A percentile compares a stretch with the other conserved stretches of the same genome.
phyloP scores from a whole-genome alignment of 768 basidiomycete genomes.

The Mycena chlorophos region DNA sequence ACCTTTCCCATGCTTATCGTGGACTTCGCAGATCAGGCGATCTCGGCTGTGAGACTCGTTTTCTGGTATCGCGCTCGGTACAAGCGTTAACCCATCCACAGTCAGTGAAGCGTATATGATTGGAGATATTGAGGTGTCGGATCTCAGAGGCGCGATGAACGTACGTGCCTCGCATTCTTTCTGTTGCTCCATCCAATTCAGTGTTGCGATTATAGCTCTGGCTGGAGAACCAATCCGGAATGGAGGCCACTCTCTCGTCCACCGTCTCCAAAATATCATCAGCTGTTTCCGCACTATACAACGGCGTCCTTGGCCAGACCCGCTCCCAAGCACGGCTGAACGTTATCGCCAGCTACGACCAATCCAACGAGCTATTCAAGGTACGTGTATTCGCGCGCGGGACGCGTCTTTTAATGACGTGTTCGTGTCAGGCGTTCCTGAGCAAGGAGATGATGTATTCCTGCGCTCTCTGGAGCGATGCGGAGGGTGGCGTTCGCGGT shows the following conservation, averaged over 20 bases:
- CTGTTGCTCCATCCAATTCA: conserved; percentile 7
- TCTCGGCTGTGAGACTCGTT: conserved; percentile 56
- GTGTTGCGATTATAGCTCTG: conserved; percentile 48
- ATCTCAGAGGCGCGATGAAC: conserved; percentile 62
- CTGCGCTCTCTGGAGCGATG: conserved; percentile 79
- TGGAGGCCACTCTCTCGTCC: conserved; percentile 59
- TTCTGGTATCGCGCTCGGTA: conserved; percentile 2
- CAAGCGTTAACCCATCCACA: conserved; percentile 33
- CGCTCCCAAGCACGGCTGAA: conserved; percentile 74
- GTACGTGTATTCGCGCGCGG: conserved; percentile 31
- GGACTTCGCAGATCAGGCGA: conserved; percentile 50
- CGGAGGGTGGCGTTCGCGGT: conserved; percentile 77
- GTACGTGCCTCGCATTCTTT: conserved; percentile 39
- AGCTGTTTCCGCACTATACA: conserved; percentile 61
- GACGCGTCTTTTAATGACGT: conserved; percentile 10
- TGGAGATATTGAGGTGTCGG: conserved; percentile 63
- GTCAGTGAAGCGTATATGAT: conserved; percentile 79
- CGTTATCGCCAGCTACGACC: conserved; percentile 86
- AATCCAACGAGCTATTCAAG: conserved; percentile 88
- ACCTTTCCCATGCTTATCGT: conserved; percentile 17
- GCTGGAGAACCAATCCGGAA: conserved; percentile 65
- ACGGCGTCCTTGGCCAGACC: conserved; percentile 74
- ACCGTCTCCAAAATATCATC: conserved; percentile 56
- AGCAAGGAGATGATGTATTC: conserved; percentile 95
- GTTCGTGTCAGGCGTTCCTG: conserved; percentile 61